Percentiles rank a stretch among this genome's conserved stretches.
Conservation (phyloP, 352 stramenopile genomes). For the Aphanomyces astaci region DNA sequence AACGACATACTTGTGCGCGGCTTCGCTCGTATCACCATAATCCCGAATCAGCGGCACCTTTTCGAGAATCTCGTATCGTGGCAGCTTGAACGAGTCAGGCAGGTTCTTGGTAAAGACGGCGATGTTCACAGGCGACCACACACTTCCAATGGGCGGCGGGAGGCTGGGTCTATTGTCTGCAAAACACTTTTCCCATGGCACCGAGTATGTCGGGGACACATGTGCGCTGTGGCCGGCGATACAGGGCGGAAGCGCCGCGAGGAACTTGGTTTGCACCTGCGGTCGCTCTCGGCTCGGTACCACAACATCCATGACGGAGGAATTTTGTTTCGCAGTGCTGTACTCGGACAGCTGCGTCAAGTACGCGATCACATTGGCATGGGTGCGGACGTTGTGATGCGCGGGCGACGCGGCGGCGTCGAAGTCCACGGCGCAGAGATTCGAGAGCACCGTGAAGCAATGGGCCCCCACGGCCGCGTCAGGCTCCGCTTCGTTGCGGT, state of each 20-base stretch:
- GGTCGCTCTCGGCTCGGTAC: slow-evolving; percentile 35
- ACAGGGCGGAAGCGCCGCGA: slow-evolving; percentile 47
- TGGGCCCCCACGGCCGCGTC: slow-evolving; percentile 32
- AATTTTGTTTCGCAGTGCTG: slow-evolving; percentile 15
- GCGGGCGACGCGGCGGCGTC: slow-evolving; percentile 27
- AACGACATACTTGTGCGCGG: not conserved
- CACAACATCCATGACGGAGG: not conserved
- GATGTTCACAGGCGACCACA: slow-evolving; percentile 17
- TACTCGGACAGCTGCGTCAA: slow-evolving; percentile 62
- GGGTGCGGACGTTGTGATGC: slow-evolving; percentile 10
- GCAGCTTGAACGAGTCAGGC: slow-evolving; percentile 45
- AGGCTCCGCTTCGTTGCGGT: slow-evolving; percentile 23
- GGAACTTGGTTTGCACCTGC: slow-evolving; percentile 41
- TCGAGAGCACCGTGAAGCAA: slow-evolving; percentile 72
- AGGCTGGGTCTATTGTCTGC: slow-evolving; percentile 38
- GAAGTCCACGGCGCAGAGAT: slow-evolving; percentile 53
- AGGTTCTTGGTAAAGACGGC: slow-evolving; percentile 19
- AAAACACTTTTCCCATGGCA: slow-evolving; percentile 54
- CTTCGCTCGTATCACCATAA: slow-evolving; percentile 23
- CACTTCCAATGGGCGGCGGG: slow-evolving; percentile 26
- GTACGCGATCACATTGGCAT: slow-evolving; percentile 67
- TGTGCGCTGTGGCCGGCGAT: slow-evolving; percentile 52
- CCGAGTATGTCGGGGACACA: slow-evolving; percentile 49
- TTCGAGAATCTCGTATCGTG: slow-evolving; percentile 42
- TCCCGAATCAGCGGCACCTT: slow-evolving; percentile 50